Base-by-base conservation (phyloP, 495 filamentous ascomycete genomes). In the Penicillium coprophilum region DNA sequence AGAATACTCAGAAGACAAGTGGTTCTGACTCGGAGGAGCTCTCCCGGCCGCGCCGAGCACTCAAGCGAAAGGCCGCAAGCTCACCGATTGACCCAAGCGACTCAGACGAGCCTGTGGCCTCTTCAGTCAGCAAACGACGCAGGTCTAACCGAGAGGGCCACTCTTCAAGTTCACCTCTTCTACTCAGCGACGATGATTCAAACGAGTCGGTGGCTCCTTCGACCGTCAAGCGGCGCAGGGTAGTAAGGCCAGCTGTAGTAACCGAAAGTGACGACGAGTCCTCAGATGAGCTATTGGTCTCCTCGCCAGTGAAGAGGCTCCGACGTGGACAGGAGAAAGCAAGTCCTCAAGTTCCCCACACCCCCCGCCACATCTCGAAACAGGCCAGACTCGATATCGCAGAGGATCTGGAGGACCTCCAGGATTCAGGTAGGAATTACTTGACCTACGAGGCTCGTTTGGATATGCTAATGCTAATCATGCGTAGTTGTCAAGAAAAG, bases 331-430 rank as follows among this genome's bases (percentile, higher is more conserved):
- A 30, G 20, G 56, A 39, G 21, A 39, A 59, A 4, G 60, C 67
- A 17, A 38, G 57, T 0, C 67, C 66, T 51, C 61, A 60, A 19
- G 71, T 66, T 6, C 71, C 71, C 0, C 62, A 56, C 17, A 58
- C 60, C 2, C 68, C 71, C 0, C 63, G 61, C 27, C 56, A 59
- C 4, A 55, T 60, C 17, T 53, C 48, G 5, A 24, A 64, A 13
- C 69, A 73, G 50, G 74, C 73, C 41, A 56, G 61, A 41, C 51
- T 73, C 13, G 76, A 79, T 27, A 45, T 81, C 5, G 69, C 73
- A 36, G 77, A 77, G 46, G 79, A 81, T 53, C 56, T 80, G 9
- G 64, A 69, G 49, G 77, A 76, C 53, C 68, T 81, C 19, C 65
- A 71, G 46, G 76, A 78, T 47, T 79, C 77, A 55, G 75, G 73